Evolutionary conservation across 2,329 filamentous ascomycete species (phyloP), one percentile per base, ranked within the genome.

Genomic region (Pseudopithomyces chartarum): DNA sequence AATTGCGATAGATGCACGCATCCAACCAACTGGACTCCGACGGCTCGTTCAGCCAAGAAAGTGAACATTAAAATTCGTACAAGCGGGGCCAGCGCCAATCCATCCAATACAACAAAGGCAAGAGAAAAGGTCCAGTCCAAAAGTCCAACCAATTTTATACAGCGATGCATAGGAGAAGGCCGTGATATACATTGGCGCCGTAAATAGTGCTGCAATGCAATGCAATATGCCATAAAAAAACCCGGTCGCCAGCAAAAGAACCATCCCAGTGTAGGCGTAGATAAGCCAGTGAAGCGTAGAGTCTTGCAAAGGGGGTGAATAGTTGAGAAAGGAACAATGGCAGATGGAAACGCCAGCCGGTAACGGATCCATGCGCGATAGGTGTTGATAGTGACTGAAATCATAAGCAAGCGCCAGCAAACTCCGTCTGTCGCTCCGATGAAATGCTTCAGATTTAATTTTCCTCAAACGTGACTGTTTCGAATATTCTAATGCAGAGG

Each of bases 361-460:
- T 33, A 50, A 34, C 53, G 40, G 39, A 46, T 44, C 44, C 44
- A 47, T 51, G 48, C 39, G 36, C 34, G 47, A 33, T 55, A 42
- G n/a, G 52, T 51, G 55, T 38, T 40, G 56, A 44, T 56, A 55
- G 57, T 59, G 50, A 58, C 54, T 55, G 51, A 55, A 46, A 55
- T 55, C 52, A 55, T 61, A 63, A 59, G 64, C 50, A 57, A 56
- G 62, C 56, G 64, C 63, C 61, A 58, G 57, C 52, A 55, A 59
- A 62, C 58, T 58, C 61, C 52, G 26, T 49, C 46, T 36, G 20
- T 50, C 22, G 53, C 58, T 64, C 59, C 63, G 53, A 60, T 68
- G 66, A 68, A 62, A 67, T 67, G 62, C 61, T 52, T 46, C 52
- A 59, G 48, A 42, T 56, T 57, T 57, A 49, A 59, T 65, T 68